Evolutionary conservation across 2,329 filamentous ascomycete species (phyloP).

Genomic region (Ceratocystis variospora): DNA sequence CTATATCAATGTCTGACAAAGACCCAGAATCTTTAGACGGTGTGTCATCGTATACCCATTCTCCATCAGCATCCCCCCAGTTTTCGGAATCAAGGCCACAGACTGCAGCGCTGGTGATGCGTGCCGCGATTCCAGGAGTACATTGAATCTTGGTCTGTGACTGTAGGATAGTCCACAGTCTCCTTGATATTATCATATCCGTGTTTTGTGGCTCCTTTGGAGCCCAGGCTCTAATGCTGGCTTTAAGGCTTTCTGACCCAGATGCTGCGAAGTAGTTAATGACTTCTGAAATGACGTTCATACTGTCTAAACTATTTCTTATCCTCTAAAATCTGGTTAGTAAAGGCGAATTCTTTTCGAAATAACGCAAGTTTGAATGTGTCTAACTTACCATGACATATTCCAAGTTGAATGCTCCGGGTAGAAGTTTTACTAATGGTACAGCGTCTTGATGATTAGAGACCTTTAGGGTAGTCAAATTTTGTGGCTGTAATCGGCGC

Average conservation of each 20-base stretch:
- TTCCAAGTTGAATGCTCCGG: constrained; percentile 15
- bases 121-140: neutral
- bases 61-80: constrained; percentile 12
- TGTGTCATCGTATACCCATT: constrained; percentile 1
- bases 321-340: constrained; percentile 11
- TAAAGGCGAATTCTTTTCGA: neutral
- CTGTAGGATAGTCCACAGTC: constrained; percentile 16
- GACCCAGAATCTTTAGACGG: neutral
- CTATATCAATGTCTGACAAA: constrained; percentile 17
- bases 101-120: neutral
- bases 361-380: neutral
- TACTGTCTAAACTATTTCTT: constrained; percentile 8
- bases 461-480: constrained; percentile 18
- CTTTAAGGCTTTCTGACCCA: constrained; percentile 15
- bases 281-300: constrained; percentile 18
- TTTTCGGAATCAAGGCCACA: constrained; percentile 5
- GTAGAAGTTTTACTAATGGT: constrained; percentile 15
- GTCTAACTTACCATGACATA: constrained; percentile 14
- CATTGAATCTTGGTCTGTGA: constrained; percentile 15
- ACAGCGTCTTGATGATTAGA: constrained; percentile 15
- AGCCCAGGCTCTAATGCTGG: constrained; percentile 9
- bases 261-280: constrained; percentile 17
- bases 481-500: neutral
- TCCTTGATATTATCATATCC: constrained; percentile 8
- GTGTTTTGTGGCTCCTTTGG: neutral